Evolutionary conservation across 345 rosid species (phyloP), one percentile per base, ranked within the genome.

Genomic region (Rubroshorea leprosula): DNA sequence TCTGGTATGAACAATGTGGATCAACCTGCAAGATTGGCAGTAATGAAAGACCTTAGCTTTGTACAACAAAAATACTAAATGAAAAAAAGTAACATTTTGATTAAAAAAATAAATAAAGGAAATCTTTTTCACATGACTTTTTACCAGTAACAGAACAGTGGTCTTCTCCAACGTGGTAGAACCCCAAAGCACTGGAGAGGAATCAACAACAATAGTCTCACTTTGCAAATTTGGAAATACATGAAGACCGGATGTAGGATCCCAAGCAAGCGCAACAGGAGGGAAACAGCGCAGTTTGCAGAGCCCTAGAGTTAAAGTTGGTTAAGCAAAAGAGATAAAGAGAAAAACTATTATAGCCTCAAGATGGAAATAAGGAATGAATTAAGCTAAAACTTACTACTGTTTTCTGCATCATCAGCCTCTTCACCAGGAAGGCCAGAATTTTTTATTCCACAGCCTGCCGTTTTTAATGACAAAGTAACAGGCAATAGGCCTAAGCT

Each of bases 251-350:
- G 95, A 79, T 35, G 76, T 78, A 44, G 86, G 70, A 78, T 93
- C 99, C 99, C 99, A 93, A 65, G 88, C 99, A 76, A 93, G 86
- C 47, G 89, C 99, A 31, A 85, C 85, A 29, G 99, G 99, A 66
- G 99, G 99, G 74, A 93, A 93, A 70, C 99, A 93, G 46, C 99
- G 96, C 74, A 93, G 64, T 75, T 82, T 93, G 83, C 99, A 93
- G 73, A 93, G 90, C 67, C 79, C 99, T 93, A 54, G 51, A 57
- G 62, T 54, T 6, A 35, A 35, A 35, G 41, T 35, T 6, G 41
- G 41, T 35, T 35, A 10, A 35, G 41, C 9, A 3, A 1, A 35
- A 35, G 12, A 35, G 41, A 35, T 35, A 35, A 35, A 35, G 41
- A 13, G 12, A 2, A 35, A 35, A 8, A 35, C 12, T 9, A 35